Evolutionary conservation across 306 rosid genomes (phyloP).

Genomic region (Geum urbanum): DNA sequence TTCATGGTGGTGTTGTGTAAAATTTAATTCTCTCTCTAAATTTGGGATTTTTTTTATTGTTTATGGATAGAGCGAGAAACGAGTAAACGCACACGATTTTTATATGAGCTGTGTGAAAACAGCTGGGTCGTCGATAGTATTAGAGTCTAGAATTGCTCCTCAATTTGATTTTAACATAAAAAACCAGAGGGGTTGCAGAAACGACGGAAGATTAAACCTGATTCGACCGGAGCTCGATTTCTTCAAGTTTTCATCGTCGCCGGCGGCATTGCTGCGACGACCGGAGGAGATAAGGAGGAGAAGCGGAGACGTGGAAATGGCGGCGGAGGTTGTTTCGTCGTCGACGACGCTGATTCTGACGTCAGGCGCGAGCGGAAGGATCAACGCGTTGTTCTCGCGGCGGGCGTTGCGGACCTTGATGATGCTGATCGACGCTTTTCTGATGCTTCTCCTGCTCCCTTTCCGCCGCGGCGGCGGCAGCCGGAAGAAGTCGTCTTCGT

Average conservation of each 20-base stretch:
- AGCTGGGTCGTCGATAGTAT: background rate
- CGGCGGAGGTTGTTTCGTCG: slow-evolving; percentile 25
- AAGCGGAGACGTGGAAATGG: slow-evolving; percentile 2
- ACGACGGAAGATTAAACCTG: background rate
- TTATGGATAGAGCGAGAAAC: background rate
- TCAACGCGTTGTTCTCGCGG: slow-evolving; percentile 49
- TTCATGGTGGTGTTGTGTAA: no score
- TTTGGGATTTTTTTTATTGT: background rate
- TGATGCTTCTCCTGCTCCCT: slow-evolving; percentile 52
- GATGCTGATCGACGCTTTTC: slow-evolving; percentile 44
- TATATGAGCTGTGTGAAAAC: slow-evolving; percentile 9
- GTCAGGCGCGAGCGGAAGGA: slow-evolving; percentile 69
- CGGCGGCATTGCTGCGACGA: background rate
- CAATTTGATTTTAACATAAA: background rate
- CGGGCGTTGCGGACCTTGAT: slow-evolving; percentile 52
- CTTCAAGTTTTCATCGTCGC: background rate
- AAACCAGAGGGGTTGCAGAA: no score
- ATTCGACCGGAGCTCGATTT: background rate
- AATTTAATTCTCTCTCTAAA: background rate
- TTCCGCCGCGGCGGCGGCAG: slow-evolving; percentile 60
- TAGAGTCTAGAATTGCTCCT: background rate
- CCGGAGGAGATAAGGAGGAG: background rate
- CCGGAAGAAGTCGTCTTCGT: no score
- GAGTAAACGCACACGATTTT: background rate
- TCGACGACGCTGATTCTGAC: slow-evolving; percentile 38